Conservation (phyloP, 2,329 filamentous ascomycete species). For the Aspergillus sp. region DNA sequence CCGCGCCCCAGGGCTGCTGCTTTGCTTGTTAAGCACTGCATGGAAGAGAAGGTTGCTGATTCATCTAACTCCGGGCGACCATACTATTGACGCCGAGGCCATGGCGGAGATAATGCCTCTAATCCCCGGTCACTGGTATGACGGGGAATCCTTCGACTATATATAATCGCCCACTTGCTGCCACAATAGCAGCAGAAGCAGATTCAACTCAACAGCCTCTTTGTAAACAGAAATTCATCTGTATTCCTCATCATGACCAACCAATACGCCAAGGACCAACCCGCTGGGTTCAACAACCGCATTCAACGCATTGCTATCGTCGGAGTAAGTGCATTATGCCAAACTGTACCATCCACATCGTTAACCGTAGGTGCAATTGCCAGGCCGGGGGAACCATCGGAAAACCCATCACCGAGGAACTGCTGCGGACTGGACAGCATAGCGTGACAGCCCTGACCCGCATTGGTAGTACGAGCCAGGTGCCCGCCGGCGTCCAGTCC, state of each 20-base stretch:
- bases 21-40: no score
- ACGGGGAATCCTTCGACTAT: no score
- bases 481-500: constrained; percentile 5
- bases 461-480: not conserved
- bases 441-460: constrained; percentile 55
- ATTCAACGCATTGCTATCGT: constrained; percentile 41
- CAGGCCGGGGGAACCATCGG: constrained; percentile 39
- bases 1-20: no score
- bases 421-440: constrained; percentile 53
- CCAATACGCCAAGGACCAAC: constrained; percentile 10
- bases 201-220: no score
- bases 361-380: not conserved
- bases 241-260: not conserved
- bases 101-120: no score
- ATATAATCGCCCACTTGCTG: no score
- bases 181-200: no score
- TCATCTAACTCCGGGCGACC: no score
- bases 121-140: no score
- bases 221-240: no score
- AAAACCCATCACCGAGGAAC: constrained; percentile 32
- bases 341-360: not conserved
- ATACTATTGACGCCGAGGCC: no score
- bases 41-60: no score
- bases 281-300: constrained; percentile 7
- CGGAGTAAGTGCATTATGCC: constrained; percentile 29